phyloP scores from a whole-genome alignment of 768 basidiomycete genomes.

The Hebeloma cylindrosporum region DNA sequence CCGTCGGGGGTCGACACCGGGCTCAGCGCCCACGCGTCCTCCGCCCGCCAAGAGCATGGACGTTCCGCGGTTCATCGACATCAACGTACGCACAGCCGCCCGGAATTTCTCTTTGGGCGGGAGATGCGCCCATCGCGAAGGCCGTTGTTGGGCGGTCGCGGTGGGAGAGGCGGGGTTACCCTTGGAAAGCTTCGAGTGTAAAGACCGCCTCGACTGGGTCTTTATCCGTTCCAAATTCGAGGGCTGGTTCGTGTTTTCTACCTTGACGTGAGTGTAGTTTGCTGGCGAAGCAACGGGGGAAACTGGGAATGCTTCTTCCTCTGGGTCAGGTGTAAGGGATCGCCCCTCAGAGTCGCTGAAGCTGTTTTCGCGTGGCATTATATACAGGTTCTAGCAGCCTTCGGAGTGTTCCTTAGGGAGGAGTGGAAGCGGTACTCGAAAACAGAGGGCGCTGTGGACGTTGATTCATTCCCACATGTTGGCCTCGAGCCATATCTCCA shows the following conservation, averaged over 20 bases:
- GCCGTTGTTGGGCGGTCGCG: constrained; percentile 7
- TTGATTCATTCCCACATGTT: constrained; percentile 9
- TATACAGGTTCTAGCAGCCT: constrained; percentile 1
- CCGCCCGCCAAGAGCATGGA: constrained; percentile 33
- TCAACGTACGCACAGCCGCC: constrained; percentile 57
- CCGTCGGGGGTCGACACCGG: constrained; percentile 68
- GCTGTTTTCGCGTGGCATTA: constrained; percentile 68
- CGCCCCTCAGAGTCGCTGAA: constrained; percentile 65
- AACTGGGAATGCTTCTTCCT: constrained; percentile 26
- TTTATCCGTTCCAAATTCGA: constrained; percentile 17
- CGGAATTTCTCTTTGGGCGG: constrained; percentile 55
- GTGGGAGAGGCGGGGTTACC: constrained; percentile 14
- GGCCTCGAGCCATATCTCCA: constrained; percentile 1
- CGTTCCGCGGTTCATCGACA: constrained; percentile 59
- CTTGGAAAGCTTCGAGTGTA: constrained; percentile 20
- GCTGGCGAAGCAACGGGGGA: constrained; percentile 11
- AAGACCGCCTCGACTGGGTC: constrained; percentile 18
- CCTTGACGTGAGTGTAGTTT: constrained; percentile 9
- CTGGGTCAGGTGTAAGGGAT: constrained; percentile 65
- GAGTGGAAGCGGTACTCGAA: background rate
- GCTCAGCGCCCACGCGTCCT: constrained; percentile 60
- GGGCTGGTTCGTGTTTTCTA: background rate
- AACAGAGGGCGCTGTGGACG: background rate
- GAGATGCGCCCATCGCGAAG: constrained; percentile 18
- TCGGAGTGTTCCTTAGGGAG: background rate